Evolutionary conservation across 176 grass and related monocot species (phyloP), one percentile per base, ranked within the genome.

Genomic region (Otatea glauca): DNA sequence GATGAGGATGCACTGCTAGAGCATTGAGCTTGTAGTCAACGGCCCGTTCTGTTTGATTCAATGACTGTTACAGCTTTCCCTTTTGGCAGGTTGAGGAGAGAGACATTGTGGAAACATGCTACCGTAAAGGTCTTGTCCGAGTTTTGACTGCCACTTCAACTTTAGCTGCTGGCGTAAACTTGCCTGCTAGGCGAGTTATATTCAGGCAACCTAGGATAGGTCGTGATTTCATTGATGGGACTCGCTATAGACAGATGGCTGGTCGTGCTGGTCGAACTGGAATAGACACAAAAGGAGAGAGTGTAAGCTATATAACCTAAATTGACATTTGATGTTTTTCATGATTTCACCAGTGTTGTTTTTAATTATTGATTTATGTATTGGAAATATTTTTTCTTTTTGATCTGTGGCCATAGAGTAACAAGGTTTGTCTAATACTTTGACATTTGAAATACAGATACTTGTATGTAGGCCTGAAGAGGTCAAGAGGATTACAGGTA

Each of bases 131-230:
- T 42, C 85, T 98, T 50, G 80, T 98, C 44, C 89, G 92, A 75
- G 91, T 98, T 88, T 88, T 98, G 89, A 95, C 95, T 82, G 95
- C 95, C 75, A 98, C 95, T 42, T 98, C 95, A 81, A 98, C 92
- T 69, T 85, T 98, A 77, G 95, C 95, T 82, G 95, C 95, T 86
- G 95, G 95, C 68, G 95, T 98, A 81, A 98, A 98, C 79, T 93
- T 98, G 89, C 95, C 92, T 83, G 95, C 95, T 70, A 93, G 95
- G 77, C 87, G 95, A 79, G 92, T 98, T 77, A 98, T 98, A 91
- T 95, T 98, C 76, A 88, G 95, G 89, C 95, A 98, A 29, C 92
- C 95, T 54, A 91, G 86, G 81, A 83, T 98, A 80, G 95, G 92
- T 35, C 91, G 91, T 77, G 95, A 98, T 88, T 94, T 95, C 79